Evolutionary conservation across 768 basidiomycete species (phyloP).

Genomic region (Lentinula guzmanii): DNA sequence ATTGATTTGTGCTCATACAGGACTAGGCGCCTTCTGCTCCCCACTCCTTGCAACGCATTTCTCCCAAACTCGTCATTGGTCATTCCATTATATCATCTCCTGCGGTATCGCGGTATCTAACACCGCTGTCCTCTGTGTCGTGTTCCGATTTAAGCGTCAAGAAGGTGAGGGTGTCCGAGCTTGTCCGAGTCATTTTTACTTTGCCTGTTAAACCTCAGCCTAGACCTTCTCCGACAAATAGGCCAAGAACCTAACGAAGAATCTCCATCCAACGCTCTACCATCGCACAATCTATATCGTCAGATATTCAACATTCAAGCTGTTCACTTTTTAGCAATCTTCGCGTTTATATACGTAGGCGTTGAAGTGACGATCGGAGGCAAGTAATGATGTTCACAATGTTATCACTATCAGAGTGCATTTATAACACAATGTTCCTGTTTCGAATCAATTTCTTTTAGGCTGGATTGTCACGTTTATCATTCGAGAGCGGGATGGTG

Average conservation of each 20-base stretch:
- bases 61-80: conserved; percentile 44
- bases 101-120: conserved; percentile 36
- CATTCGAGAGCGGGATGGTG: conserved; percentile 29
- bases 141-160: conserved; percentile 47
- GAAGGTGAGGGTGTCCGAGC: conserved; percentile 30
- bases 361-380: conserved; percentile 38
- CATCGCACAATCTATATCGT: conserved; percentile 21
- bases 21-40: conserved; percentile 43
- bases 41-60: conserved; percentile 69
- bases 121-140: conserved; percentile 27
- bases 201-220: not conserved
- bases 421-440: not conserved
- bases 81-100: conserved; percentile 52
- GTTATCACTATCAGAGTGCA: too few species aligned
- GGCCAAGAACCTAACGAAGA: conserved; percentile 23
- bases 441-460: conserved; percentile 1
- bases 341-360: conserved; percentile 36
- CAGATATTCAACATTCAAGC: conserved; percentile 27
- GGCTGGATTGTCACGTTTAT: conserved; percentile 44
- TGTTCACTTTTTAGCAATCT: conserved; percentile 33
- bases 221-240: conserved; percentile 21
- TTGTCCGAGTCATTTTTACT: not conserved
- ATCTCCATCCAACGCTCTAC: conserved; percentile 17
- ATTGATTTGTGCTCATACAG: not conserved
- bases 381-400: conserved; percentile 7